These are phyloP conservation scores for Colletotrichum nymphaeae DNA, from an alignment of 2,329 filamentous ascomycete species.

Conservation along the genomic window DNA sequence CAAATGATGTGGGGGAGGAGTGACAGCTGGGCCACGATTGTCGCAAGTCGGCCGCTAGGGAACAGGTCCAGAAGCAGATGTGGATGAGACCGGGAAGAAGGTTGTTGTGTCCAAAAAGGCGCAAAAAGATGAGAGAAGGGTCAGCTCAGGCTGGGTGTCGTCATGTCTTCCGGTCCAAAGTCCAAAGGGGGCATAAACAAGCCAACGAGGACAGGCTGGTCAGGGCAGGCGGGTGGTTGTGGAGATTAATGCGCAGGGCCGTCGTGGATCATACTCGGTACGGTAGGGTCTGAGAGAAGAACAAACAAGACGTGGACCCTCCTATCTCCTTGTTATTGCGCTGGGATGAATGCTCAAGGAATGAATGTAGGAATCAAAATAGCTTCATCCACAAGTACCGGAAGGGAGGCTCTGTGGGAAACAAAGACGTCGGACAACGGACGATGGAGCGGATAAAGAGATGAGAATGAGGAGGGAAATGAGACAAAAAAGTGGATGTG, in stretches of 20 bases:
- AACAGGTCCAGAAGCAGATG: background rate
- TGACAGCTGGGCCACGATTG: constrained; percentile 7
- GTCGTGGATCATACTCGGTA: background rate
- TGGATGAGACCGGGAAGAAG: constrained; percentile 17
- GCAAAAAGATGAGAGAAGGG: constrained; percentile 12
- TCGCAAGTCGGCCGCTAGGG: constrained; percentile 10
- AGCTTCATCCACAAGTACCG: constrained; percentile 13
- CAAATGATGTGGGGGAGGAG: background rate
- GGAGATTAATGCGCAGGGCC: constrained; percentile 5
- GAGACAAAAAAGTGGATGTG: constrained; percentile 7
- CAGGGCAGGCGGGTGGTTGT: background rate
- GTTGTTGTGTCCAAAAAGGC: constrained; percentile 15
- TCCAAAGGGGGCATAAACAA: constrained; percentile 20
- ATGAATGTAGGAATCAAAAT: constrained; percentile 2
- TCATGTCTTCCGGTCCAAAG: constrained; percentile 31
- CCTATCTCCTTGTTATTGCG: background rate
- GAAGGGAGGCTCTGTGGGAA: constrained; percentile 2
- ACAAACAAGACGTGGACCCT: background rate
- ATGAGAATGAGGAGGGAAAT: constrained; percentile 21
- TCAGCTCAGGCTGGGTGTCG: constrained; percentile 32
- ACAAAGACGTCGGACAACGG: background rate
- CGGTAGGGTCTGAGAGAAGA: background rate
- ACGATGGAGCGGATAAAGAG: background rate
- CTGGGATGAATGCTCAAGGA: background rate
- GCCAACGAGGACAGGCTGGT: background rate